These are phyloP conservation scores for Crithidia acanthocephali DNA, from an alignment of 208 protist species.

Conservation along the genomic window DNA sequence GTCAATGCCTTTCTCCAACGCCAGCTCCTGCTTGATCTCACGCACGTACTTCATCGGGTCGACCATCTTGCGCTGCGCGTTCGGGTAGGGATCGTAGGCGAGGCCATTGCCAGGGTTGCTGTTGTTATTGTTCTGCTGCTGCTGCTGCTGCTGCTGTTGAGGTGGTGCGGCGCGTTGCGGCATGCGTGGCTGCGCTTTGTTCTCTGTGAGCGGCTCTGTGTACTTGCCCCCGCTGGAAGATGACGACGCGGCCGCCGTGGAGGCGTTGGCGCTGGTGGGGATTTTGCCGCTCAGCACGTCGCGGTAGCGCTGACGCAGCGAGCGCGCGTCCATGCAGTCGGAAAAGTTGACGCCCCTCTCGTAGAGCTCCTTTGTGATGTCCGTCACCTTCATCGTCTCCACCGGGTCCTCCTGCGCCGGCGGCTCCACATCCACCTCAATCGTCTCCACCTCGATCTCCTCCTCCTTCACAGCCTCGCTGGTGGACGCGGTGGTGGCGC, in stretches of 20 bases:
- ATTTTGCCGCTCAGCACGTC: conserved; percentile 80
- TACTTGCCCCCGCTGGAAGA: conserved; percentile 14
- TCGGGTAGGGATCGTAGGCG: conserved; percentile 88
- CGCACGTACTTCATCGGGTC: conserved; percentile 92
- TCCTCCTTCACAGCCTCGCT: conserved; percentile 31
- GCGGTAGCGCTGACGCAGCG: conserved; percentile 84
- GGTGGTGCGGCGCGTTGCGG: conserved; percentile 30
- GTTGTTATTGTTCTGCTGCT: conserved; percentile 51
- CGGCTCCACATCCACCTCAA: conserved; percentile 84
- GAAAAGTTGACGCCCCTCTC: conserved; percentile 90
- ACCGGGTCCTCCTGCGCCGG: conserved; percentile 39
- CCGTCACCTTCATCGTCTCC: conserved; percentile 84
- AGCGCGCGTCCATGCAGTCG: conserved; percentile 85
- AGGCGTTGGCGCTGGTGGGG: conserved; percentile 5
- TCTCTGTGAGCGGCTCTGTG: conserved; percentile 37
- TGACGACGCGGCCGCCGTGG: not conserved
- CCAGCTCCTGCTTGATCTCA: conserved; percentile 88
- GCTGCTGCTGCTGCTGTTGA: conserved; percentile 28
- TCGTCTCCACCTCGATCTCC: conserved; percentile 86
- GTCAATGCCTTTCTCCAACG: conserved; percentile 86
- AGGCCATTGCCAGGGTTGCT: conserved; percentile 68
- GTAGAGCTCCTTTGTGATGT: conserved; percentile 91
- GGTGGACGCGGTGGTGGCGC: not conserved
- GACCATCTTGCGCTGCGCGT: conserved; percentile 91
- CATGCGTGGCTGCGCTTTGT: conserved; percentile 49